Conservation (phyloP, 768 basidiomycete species). For the Calocybe indica region DNA sequence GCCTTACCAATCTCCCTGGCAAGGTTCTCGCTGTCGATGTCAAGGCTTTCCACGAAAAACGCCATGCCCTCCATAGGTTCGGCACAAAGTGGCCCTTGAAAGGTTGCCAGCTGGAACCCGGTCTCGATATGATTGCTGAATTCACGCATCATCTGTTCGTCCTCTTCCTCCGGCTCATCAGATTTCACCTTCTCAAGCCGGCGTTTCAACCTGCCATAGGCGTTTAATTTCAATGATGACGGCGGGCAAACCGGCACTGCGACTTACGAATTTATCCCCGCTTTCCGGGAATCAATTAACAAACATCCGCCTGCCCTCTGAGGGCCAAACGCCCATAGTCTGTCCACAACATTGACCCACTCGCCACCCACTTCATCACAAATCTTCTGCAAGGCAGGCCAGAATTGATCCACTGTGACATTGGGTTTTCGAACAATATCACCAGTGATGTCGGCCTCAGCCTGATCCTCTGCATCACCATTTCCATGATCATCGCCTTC, state of each 20-base stretch:
- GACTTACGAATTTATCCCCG: slow-evolving; percentile 51
- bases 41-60: slow-evolving; percentile 79
- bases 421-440: slow-evolving; percentile 57
- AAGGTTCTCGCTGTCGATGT: slow-evolving; percentile 52
- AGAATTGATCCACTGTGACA: slow-evolving; percentile 74
- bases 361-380: slow-evolving; percentile 76
- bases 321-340: slow-evolving; percentile 90
- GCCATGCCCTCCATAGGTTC: slow-evolving; percentile 94
- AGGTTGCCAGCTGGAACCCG: slow-evolving; percentile 91
- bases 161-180: slow-evolving; percentile 21
- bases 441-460: slow-evolving; percentile 43
- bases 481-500: slow-evolving; percentile 18
- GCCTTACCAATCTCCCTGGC: slow-evolving; percentile 60
- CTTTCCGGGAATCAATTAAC: slow-evolving; percentile 66
- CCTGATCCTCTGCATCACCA: slow-evolving; percentile 30
- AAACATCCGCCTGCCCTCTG: slow-evolving; percentile 82
- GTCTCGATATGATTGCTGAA: slow-evolving; percentile 85
- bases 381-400: slow-evolving; percentile 59
- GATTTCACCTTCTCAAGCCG: slow-evolving; percentile 38
- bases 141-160: slow-evolving; percentile 35
- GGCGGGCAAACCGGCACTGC: slow-evolving; percentile 3
- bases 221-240: slow-evolving; percentile 5
- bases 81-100: slow-evolving; percentile 91
- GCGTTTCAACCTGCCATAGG: slow-evolving; percentile 39
- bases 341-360: slow-evolving; percentile 69